Conservation (phyloP, 2,329 filamentous ascomycete genomes). For the Xylariaceae sp. region DNA sequence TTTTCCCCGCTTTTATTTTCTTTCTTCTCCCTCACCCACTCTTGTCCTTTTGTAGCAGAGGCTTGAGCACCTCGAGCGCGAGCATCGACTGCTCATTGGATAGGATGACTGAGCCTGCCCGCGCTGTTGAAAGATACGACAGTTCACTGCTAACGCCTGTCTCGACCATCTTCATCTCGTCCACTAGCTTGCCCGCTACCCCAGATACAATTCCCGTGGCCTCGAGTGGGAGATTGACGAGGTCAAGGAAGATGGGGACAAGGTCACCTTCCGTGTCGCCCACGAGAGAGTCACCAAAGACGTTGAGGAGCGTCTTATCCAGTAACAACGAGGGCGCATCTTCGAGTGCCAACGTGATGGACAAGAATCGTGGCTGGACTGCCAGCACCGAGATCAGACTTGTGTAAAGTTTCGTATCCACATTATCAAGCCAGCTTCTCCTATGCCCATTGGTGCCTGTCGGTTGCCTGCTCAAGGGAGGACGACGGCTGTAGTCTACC, state of each 20-base stretch:
- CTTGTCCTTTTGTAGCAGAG: no score
- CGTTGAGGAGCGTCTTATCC: slow-evolving; percentile 60
- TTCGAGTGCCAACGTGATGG: slow-evolving; percentile 66
- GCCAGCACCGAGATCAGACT: slow-evolving; percentile 58
- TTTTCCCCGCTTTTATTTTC: no score
- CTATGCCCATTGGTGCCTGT: slow-evolving; percentile 24
- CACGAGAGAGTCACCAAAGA: slow-evolving; percentile 65
- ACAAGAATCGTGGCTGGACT: slow-evolving; percentile 65
- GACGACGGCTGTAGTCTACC: slow-evolving; percentile 31
- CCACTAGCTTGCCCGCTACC: slow-evolving; percentile 76
- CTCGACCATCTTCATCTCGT: slow-evolving; percentile 56
- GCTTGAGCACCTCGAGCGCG: slow-evolving; percentile 66
- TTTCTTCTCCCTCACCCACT: background rate
- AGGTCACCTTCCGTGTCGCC: slow-evolving; percentile 68
- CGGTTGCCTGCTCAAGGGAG: slow-evolving; percentile 30
- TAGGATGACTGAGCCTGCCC: slow-evolving; percentile 85
- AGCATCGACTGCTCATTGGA: slow-evolving; percentile 67
- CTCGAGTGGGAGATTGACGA: slow-evolving; percentile 75
- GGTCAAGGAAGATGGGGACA: slow-evolving; percentile 83
- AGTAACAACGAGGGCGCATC: slow-evolving; percentile 71
- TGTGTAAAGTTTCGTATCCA: slow-evolving; percentile 61
- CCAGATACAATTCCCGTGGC: slow-evolving; percentile 94
- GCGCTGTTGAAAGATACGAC: slow-evolving; percentile 84
- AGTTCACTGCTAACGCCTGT: slow-evolving; percentile 60
- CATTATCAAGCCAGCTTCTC: slow-evolving; percentile 50